A percentile compares a stretch with the other conserved stretches of the same genome.
phyloP scores from a whole-genome alignment of 371 early-diverging fungal species.

The Apophysomyces elegans region DNA sequence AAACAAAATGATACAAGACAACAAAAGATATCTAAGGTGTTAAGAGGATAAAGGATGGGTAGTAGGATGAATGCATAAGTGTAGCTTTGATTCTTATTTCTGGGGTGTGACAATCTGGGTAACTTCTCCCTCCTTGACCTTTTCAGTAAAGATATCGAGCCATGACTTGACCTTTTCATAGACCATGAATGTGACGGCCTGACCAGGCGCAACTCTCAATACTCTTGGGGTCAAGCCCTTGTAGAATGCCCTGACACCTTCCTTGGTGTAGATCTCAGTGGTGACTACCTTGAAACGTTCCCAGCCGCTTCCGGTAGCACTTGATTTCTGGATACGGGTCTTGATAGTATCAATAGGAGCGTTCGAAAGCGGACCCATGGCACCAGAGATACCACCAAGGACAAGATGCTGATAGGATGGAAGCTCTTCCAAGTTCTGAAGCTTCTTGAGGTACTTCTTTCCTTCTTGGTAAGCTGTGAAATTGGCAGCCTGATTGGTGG shows the following conservation, averaged over 20 bases:
- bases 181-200: constrained; percentile 87
- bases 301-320: constrained; percentile 79
- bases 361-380: constrained; percentile 96
- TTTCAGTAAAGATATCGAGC: constrained; percentile 64
- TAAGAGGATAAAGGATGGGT: neutral
- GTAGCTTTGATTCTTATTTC: constrained; percentile 15
- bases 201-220: constrained; percentile 87
- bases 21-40: constrained; percentile 3
- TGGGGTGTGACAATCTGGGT: constrained; percentile 19
- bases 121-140: constrained; percentile 42
- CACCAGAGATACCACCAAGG: constrained; percentile 94
- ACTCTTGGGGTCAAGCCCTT: constrained; percentile 95
- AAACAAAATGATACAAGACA: constrained; percentile 9
- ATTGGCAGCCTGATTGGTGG: constrained; percentile 98
- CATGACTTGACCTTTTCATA: constrained; percentile 84
- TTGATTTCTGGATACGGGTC: constrained; percentile 93
- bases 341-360: constrained; percentile 98
- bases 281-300: constrained; percentile 79
- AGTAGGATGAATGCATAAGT: neutral
- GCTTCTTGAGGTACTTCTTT: constrained; percentile 65
- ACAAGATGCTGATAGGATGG: constrained; percentile 92
- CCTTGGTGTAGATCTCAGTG: constrained; percentile 78
- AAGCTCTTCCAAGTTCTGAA: constrained; percentile 82
- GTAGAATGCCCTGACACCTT: constrained; percentile 94
- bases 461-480: constrained; percentile 96